phyloP scores from a whole-genome alignment of 2,329 filamentous ascomycete genomes.

The Penicillium sp. region DNA sequence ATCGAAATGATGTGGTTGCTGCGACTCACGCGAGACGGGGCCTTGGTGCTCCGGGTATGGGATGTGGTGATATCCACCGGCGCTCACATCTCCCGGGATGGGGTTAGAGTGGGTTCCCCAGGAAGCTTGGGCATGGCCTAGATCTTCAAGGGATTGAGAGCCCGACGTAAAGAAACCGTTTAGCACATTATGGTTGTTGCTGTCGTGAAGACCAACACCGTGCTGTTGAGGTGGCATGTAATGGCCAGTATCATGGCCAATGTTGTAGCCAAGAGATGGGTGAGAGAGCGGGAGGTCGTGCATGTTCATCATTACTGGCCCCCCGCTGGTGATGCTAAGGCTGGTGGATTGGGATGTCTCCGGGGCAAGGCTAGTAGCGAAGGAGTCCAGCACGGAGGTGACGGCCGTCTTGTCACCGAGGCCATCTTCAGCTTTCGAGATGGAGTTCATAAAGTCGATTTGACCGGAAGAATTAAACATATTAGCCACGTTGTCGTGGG shows the following conservation, averaged over 20 bases:
- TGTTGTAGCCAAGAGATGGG: constrained; percentile 30
- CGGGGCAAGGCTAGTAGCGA: constrained; percentile 30
- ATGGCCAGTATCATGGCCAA: constrained; percentile 33
- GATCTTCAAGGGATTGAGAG: constrained; percentile 37
- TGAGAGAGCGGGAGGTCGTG: constrained; percentile 38
- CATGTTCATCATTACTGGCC: constrained; percentile 35
- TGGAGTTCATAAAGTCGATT: constrained; percentile 37
- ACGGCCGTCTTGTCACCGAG: constrained; percentile 36
- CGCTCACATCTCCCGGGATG: constrained; percentile 33
- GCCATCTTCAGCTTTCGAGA: constrained; percentile 36
- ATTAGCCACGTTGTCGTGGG: constrained; percentile 36
- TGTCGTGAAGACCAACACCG: constrained; percentile 31
- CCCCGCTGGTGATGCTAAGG: constrained; percentile 29
- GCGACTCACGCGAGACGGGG: constrained; percentile 34
- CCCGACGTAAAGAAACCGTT: constrained; percentile 34
- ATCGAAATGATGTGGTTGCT: constrained; percentile 35
- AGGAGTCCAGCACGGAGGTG: constrained; percentile 38
- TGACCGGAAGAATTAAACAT: constrained; percentile 34
- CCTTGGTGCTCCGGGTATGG: constrained; percentile 35
- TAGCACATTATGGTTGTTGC: constrained; percentile 29
- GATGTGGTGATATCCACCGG: constrained; percentile 34
- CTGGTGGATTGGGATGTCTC: constrained; percentile 33
- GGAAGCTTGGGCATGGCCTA: constrained; percentile 30
- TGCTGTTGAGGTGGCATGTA: constrained; percentile 36
- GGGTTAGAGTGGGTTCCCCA: constrained; percentile 34